Conservation (phyloP, 768 basidiomycete genomes). For the Glaciozyma martinii region DNA sequence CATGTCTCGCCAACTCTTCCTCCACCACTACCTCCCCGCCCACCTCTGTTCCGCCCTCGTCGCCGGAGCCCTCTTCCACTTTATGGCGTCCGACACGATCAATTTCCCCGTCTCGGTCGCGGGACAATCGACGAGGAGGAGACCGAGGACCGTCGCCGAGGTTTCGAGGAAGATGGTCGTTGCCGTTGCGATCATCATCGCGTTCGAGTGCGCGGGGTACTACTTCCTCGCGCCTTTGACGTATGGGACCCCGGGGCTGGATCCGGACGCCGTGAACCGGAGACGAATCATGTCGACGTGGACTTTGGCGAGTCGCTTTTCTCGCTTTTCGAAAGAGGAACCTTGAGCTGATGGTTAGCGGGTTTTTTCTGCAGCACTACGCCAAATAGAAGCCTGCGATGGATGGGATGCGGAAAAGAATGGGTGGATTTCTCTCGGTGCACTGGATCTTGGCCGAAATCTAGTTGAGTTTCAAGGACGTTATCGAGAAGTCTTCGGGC, state of each 20-base stretch:
- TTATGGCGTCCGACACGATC: constrained; percentile 33
- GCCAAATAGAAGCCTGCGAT: background rate
- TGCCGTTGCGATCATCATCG: constrained; percentile 52
- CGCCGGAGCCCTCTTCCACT: constrained; percentile 79
- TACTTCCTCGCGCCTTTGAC: constrained; percentile 78
- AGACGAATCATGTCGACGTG: constrained; percentile 76
- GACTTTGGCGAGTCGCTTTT: constrained; percentile 52
- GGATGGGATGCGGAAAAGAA: background rate
- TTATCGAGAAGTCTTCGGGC: too few relatives aligned
- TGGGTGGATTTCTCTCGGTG: too few relatives aligned
- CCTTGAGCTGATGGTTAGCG: background rate
- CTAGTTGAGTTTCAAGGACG: too few relatives aligned
- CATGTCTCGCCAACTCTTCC: constrained; percentile 91
- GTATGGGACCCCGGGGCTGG: constrained; percentile 88
- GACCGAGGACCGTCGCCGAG: constrained; percentile 52
- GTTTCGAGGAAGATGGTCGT: constrained; percentile 52
- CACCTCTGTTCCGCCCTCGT: constrained; percentile 77
- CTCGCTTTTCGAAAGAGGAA: background rate
- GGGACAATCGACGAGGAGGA: constrained; percentile 20
- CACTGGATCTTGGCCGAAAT: too few relatives aligned
- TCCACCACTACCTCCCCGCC: constrained; percentile 88
- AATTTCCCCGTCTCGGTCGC: constrained; percentile 34
- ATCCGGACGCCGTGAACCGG: constrained; percentile 73
- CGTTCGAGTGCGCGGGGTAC: constrained; percentile 46
- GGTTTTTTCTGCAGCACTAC: background rate